phyloP scores from a whole-genome alignment of 169 alveolate species.

The Eimeria necatrix region DNA sequence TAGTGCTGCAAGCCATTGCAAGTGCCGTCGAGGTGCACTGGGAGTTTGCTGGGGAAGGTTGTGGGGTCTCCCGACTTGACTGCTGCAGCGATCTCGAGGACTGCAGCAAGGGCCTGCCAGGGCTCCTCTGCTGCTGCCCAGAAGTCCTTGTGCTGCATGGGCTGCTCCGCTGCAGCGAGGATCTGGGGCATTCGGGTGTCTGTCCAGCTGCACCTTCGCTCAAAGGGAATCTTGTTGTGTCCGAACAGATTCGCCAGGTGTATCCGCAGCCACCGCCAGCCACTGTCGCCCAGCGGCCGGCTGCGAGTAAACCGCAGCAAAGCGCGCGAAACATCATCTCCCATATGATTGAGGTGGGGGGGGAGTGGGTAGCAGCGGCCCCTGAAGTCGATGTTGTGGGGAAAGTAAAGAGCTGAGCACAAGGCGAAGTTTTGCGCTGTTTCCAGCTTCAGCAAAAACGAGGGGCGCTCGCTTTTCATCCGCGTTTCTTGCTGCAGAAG shows the following conservation, averaged over 20 bases:
- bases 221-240: constrained; percentile 88
- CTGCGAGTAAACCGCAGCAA: constrained; percentile 95
- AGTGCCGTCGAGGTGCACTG: constrained; percentile 98
- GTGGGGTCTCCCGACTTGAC: constrained; percentile 89
- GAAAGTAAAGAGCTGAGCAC: constrained; percentile 94
- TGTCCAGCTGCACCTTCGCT: constrained; percentile 78
- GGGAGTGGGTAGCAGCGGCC: constrained; percentile 98
- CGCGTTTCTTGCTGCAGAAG: constrained; percentile 73
- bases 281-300: constrained; percentile 94
- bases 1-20: constrained; percentile 98
- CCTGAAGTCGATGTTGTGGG: constrained; percentile 98
- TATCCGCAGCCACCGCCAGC: constrained; percentile 97
- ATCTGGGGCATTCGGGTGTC: constrained; percentile 70
- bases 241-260: constrained; percentile 96
- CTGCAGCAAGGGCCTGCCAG: constrained; percentile 96
- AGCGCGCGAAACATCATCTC: constrained; percentile 97
- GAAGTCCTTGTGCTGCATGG: constrained; percentile 88
- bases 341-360: constrained; percentile 96
- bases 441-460: constrained; percentile 80
- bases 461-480: constrained; percentile 81
- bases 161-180: constrained; percentile 87
- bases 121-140: constrained; percentile 96
- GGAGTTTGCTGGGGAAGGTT: constrained; percentile 90
- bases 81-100: constrained; percentile 74
- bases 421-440: constrained; percentile 91